A percentile compares a stretch with the other conserved stretches of the same genome.
phyloP scores from a whole-genome alignment of 1,284 basidiomycete genomes.

The Sporisorium graminicola region DNA sequence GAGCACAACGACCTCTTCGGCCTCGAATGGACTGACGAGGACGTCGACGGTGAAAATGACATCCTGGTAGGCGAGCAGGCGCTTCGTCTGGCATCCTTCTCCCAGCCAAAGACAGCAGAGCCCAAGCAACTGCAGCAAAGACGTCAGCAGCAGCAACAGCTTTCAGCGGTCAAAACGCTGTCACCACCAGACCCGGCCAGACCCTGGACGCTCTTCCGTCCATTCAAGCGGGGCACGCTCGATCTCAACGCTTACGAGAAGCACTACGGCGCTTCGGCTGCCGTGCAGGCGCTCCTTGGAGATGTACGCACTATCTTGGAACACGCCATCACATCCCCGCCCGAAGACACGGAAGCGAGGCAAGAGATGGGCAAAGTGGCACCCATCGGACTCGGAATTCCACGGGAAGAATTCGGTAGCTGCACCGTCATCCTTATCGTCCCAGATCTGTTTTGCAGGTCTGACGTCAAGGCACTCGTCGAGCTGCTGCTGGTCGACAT shows the following conservation, averaged over 20 bases:
- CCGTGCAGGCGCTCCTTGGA: constrained; percentile 57
- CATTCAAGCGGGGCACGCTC: constrained; percentile 61
- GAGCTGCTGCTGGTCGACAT: constrained; percentile 82
- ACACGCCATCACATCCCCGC: constrained; percentile 61
- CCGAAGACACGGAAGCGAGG: constrained; percentile 45
- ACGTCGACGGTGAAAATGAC: constrained; percentile 41
- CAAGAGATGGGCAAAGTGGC: constrained; percentile 38
- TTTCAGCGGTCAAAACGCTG: constrained; percentile 28
- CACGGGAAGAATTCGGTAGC: constrained; percentile 19
- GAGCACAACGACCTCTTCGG: constrained; percentile 68
- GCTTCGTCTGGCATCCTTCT: constrained; percentile 61
- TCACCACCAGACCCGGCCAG: constrained; percentile 32
- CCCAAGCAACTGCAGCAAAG: constrained; percentile 39
- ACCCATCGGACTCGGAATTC: constrained; percentile 63
- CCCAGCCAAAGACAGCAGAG: constrained; percentile 46
- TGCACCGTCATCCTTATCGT: constrained; percentile 90
- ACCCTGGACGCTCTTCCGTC: constrained; percentile 65
- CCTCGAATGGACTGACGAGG: constrained; percentile 61
- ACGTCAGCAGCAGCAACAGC: constrained; percentile 37
- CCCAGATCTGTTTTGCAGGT: constrained; percentile 89
- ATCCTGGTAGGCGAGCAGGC: constrained; percentile 65
- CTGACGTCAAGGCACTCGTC: constrained; percentile 84
- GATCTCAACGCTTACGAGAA: constrained; percentile 61
- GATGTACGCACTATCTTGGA: constrained; percentile 61
- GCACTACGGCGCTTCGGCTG: constrained; percentile 59